Evolutionary conservation across 2,329 filamentous ascomycete species (phyloP).

Genomic region (Penicillium sp.): DNA sequence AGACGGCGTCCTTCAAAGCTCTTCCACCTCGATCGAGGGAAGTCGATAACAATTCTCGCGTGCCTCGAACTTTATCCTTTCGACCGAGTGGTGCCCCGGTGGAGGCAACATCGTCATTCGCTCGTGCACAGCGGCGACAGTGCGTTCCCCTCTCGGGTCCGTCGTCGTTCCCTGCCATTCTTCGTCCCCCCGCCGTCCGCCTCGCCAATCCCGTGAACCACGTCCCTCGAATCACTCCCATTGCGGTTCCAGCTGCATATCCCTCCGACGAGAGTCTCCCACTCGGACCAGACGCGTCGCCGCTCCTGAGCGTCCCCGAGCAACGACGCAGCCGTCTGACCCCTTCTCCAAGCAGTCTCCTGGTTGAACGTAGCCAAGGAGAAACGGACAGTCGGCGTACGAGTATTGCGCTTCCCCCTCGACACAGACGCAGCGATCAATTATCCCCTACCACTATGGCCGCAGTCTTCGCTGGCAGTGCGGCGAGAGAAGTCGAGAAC

Average conservation of each 20-base stretch:
- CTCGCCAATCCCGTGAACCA: constrained; percentile 59
- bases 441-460: constrained; percentile 23
- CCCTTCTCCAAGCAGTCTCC: constrained; percentile 42
- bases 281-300: constrained; percentile 45
- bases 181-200: constrained; percentile 44
- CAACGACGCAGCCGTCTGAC: constrained; percentile 51
- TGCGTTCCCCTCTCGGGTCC: constrained; percentile 21
- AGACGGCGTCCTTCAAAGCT: constrained; percentile 22
- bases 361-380: constrained; percentile 45
- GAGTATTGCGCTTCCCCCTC: constrained; percentile 48
- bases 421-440: constrained; percentile 34
- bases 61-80: constrained; percentile 3
- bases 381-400: constrained; percentile 47
- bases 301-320: constrained; percentile 54
- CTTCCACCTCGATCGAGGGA: constrained; percentile 15
- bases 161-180: constrained; percentile 24
- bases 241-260: constrained; percentile 39
- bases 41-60: constrained; percentile 8
- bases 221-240: constrained; percentile 50
- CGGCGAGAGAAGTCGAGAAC: constrained; percentile 24
- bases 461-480: constrained; percentile 24
- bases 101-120: constrained; percentile 16
- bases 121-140: constrained; percentile 21
- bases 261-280: constrained; percentile 33
- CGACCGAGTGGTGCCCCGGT: constrained; percentile 8